Base-by-base conservation (phyloP, 2,329 filamentous ascomycete species). In the Arthrobotrys entomopaga region DNA sequence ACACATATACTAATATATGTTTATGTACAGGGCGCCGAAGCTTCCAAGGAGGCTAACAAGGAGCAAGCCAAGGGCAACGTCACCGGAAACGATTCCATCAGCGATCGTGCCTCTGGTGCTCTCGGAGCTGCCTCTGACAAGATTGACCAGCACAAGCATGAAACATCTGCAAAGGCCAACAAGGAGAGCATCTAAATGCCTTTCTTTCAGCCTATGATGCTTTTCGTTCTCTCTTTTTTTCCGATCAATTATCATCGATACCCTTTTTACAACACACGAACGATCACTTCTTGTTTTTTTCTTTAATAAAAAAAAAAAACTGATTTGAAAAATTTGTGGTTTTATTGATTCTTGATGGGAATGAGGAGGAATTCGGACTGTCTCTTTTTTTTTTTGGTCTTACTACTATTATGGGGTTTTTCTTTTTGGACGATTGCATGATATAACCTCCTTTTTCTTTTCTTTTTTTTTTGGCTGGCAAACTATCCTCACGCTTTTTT, bases 11-110 rank as follows among this genome's bases (percentile, higher is more conserved):
- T 66, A 73, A 75, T 52, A 54, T 56, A n/a, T n/a, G 38, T 38
- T 34, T 3, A 4, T 40, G 7, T 52, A 58, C 29, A 75, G 71
- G 7, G n/a, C n/a, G 29, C 71, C 22, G 71, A 75, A 61, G 71
- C 42, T 42, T 70, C 64, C 46, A 75, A 75, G 71, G 65, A 75
- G 38, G 46, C 11, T 1, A 65, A 75, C 59, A 75, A 75, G 65
- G 52, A 75, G 34, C 64, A 75, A 22, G 71, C 71, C 65, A 75
- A 75, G 71, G 65, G 65, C 52, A 75, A 75, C 58, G 52, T 75
- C 52, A 16, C 71, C 65, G 71, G 71, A 48, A 24, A 75, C 40
- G 49, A 56, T 26, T 56, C 65, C 48, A 3, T 75, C 38, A 2
- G 58, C 26, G 71, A 75, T n/a, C 71, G 71, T 26, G 60, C 38